These are phyloP conservation scores for Urochloa ruziziensis DNA, from an alignment of 176 grass and related monocot species.

Conservation along the genomic window DNA sequence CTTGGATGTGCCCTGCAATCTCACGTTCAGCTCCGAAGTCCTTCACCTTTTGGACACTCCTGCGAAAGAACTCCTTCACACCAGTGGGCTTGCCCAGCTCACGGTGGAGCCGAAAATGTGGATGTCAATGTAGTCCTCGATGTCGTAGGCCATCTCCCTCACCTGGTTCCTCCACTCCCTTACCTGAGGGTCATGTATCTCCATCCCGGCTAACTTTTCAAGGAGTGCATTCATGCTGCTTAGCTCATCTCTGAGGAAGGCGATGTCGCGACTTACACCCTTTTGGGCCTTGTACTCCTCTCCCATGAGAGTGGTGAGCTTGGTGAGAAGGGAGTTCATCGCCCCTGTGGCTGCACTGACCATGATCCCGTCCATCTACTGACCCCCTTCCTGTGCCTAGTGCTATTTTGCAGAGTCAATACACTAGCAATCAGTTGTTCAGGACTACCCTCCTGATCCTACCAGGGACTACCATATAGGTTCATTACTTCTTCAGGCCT, in stretches of 20 bases:
- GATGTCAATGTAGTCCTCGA: neutral
- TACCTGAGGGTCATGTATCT: neutral
- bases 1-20: neutral
- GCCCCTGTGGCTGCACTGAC: neutral
- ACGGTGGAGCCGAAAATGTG: neutral
- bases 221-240: neutral
- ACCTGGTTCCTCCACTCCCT: neutral
- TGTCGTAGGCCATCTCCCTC: constrained; percentile 3
- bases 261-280: neutral
- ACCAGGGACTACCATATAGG: too few species aligned
- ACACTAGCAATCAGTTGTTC: neutral
- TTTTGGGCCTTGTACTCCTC: neutral
- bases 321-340: neutral
- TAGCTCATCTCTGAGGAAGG: neutral
- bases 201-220: neutral
- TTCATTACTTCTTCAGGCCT: neutral
- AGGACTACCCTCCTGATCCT: neutral
- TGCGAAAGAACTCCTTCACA: neutral
- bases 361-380: neutral
- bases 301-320: neutral
- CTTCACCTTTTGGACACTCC: neutral
- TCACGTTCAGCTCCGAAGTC: neutral
- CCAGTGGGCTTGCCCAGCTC: neutral
- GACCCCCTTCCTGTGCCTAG: neutral
- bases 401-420: too few species aligned